phyloP scores from a whole-genome alignment of 2,329 filamentous ascomycete genomes.

The Parascedosporium putredinis region DNA sequence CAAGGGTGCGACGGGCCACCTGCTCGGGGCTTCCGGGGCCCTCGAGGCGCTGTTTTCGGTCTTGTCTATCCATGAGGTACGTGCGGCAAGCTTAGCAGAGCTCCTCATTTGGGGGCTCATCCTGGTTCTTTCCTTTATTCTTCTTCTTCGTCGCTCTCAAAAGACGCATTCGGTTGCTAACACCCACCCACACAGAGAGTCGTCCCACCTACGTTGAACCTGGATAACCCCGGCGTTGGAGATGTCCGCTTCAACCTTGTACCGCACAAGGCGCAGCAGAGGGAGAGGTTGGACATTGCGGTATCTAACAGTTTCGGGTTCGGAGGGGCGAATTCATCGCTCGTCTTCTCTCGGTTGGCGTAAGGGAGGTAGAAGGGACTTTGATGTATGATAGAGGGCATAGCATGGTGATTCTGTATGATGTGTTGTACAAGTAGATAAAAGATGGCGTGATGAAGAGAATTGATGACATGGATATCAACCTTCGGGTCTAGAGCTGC shows the following conservation, averaged over 20 bases:
- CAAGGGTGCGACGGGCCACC: slow-evolving; percentile 84
- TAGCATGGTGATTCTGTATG: neutral
- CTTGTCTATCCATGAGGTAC: slow-evolving; percentile 66
- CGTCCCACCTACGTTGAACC: slow-evolving; percentile 79
- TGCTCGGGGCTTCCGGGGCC: slow-evolving; percentile 83
- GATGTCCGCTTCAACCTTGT: slow-evolving; percentile 80
- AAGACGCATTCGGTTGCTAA: slow-evolving; percentile 11
- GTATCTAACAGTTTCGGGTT: slow-evolving; percentile 97
- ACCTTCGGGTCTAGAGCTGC: too few species aligned
- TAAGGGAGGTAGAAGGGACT: neutral
- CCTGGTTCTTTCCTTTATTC: too few species aligned
- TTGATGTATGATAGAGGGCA: slow-evolving; percentile 1
- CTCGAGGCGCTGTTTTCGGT: slow-evolving; percentile 82
- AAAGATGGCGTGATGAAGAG: too few species aligned
- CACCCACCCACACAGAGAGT: slow-evolving; percentile 47
- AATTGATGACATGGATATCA: too few species aligned
- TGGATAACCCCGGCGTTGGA: slow-evolving; percentile 50
- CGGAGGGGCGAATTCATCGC: slow-evolving; percentile 85
- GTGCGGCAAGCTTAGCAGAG: neutral
- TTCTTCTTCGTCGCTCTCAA: too few species aligned
- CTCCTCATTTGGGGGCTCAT: neutral
- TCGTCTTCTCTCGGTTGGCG: slow-evolving; percentile 53
- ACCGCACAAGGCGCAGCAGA: slow-evolving; percentile 58
- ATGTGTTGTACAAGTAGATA: neutral
- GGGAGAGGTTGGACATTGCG: slow-evolving; percentile 54